These are phyloP conservation scores for Ulota crispa DNA, from an alignment of 225 moss, liverwort and hornwort species.

Conservation along the genomic window DNA sequence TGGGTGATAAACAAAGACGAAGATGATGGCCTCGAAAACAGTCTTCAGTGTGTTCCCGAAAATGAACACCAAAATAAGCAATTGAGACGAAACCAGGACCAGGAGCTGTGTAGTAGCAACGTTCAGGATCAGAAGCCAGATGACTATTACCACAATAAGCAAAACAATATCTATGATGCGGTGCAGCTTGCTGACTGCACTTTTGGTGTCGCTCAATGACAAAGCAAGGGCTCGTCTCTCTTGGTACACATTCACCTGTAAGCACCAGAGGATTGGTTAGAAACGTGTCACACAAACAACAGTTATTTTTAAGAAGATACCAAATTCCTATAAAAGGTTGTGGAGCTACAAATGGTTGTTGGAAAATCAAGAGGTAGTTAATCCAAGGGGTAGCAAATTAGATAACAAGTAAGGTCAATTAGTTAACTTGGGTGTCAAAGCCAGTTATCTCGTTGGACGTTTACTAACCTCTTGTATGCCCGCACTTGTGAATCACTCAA, in stretches of 20 bases:
- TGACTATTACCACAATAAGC: slow-evolving; percentile 40
- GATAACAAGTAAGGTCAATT: too few relatives aligned
- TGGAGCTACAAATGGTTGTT: background rate
- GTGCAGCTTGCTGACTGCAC: slow-evolving; percentile 67
- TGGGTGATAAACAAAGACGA: slow-evolving; percentile 91
- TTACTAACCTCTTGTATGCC: too few relatives aligned
- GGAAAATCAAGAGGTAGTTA: background rate
- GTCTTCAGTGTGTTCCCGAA: slow-evolving; percentile 91
- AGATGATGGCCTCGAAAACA: slow-evolving; percentile 79
- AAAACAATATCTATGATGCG: slow-evolving; percentile 50
- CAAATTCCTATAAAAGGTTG: too few relatives aligned
- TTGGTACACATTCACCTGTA: slow-evolving; percentile 59
- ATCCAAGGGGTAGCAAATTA: background rate
- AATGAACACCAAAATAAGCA: slow-evolving; percentile 75
- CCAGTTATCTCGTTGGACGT: too few relatives aligned
- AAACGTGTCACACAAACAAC: background rate
- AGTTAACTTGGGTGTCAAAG: too few relatives aligned
- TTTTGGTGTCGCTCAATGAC: slow-evolving; percentile 86
- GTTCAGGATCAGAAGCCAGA: slow-evolving; percentile 64
- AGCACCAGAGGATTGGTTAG: background rate
- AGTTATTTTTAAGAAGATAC: background rate
- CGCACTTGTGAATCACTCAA: too few relatives aligned
- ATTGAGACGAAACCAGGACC: slow-evolving; percentile 70
- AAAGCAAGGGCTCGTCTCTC: slow-evolving; percentile 64
- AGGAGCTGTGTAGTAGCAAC: slow-evolving; percentile 60